Evolutionary conservation across 148 eudicot genomes (phyloP).

Genomic region (Nepenthes gracilis): DNA sequence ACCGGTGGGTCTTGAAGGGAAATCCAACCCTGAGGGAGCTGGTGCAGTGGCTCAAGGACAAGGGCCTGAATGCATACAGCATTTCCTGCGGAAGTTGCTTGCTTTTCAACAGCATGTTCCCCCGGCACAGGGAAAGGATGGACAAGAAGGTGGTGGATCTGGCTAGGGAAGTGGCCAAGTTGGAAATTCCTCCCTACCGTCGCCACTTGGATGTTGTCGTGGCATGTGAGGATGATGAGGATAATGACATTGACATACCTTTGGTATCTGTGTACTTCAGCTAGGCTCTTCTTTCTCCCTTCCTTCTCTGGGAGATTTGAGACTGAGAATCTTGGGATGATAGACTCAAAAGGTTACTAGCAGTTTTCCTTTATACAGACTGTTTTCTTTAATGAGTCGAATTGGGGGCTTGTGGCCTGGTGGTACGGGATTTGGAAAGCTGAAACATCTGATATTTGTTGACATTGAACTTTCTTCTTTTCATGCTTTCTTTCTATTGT

Average conservation of each 20-base stretch:
- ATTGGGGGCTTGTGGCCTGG: no score
- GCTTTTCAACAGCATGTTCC: constrained; percentile 80
- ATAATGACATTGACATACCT: constrained; percentile 70
- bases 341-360: no score
- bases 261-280: constrained; percentile 61
- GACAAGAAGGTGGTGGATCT: constrained; percentile 67
- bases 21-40: constrained; percentile 63
- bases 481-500: no score
- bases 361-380: no score
- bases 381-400: no score
- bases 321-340: no score
- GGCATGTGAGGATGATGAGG: constrained; percentile 85
- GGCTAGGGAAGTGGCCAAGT: constrained; percentile 70
- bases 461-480: no score
- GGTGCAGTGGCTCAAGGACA: constrained; percentile 52
- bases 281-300: constrained; percentile 7
- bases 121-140: constrained; percentile 69
- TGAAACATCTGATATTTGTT: no score
- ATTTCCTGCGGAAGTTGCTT: constrained; percentile 68
- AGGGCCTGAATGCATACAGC: constrained; percentile 70
- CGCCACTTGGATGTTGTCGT: constrained; percentile 73
- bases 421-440: no score
- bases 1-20: constrained; percentile 59
- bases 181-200: constrained; percentile 71
- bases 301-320: no score